Evolutionary conservation across 371 early-diverging fungal genomes (phyloP).

Genomic region (Gilbertella persicaria): DNA sequence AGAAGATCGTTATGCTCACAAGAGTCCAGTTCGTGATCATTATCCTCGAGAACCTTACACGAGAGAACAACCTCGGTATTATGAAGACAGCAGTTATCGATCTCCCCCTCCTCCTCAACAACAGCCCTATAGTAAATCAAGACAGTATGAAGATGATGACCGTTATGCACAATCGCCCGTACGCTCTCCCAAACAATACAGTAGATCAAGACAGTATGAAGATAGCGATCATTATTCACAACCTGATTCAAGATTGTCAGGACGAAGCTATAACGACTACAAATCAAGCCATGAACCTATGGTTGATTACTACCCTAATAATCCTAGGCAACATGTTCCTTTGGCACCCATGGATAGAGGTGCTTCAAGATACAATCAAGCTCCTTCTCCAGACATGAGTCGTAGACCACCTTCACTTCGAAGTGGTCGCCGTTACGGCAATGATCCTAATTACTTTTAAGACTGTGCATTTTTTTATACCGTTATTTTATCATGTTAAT

Average conservation of each 20-base stretch:
- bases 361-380: slow-evolving; percentile 3
- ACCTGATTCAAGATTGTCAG: no score
- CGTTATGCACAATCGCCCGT: slow-evolving; percentile 1
- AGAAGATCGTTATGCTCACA: slow-evolving; percentile 1
- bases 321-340: background rate
- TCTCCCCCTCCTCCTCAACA: background rate
- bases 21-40: no score
- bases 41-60: background rate
- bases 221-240: background rate
- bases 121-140: background rate
- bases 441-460: slow-evolving; percentile 19
- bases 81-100: background rate
- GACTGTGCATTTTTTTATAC: no score
- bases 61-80: background rate
- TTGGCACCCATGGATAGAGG: slow-evolving; percentile 3
- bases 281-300: no score
- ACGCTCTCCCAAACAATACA: slow-evolving; percentile 5
- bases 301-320: slow-evolving; percentile 5
- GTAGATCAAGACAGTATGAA: slow-evolving; percentile 2
- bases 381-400: background rate
- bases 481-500: background rate
- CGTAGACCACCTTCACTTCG: slow-evolving; percentile 10
- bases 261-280: no score
- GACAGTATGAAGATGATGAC: slow-evolving; percentile 4
- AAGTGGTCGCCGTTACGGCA: slow-evolving; percentile 19